Evolutionary conservation across 768 basidiomycete species (phyloP).

Genomic region (Lactifluus hygrophoroides): DNA sequence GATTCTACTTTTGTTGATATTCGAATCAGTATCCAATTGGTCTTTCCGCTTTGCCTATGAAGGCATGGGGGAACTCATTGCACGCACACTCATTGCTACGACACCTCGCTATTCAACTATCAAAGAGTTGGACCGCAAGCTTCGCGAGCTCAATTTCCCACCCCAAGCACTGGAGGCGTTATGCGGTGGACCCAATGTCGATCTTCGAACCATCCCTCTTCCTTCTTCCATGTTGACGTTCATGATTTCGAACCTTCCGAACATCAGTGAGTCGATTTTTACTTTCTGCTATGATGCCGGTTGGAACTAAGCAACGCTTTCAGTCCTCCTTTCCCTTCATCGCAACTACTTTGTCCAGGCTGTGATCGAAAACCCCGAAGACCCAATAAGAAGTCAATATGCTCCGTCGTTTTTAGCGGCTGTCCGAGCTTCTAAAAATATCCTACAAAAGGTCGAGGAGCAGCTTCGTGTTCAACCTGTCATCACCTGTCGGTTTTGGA

Average conservation of each 20-base stretch:
- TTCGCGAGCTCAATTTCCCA: conserved; percentile 53
- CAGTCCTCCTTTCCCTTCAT: conserved; percentile 49
- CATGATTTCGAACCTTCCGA: conserved; percentile 30
- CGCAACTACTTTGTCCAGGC: conserved; percentile 51
- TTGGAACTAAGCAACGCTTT: background rate
- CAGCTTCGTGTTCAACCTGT: conserved; percentile 38
- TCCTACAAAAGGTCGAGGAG: conserved; percentile 34
- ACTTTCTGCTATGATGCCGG: conserved; percentile 33
- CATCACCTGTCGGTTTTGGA: conserved; percentile 46
- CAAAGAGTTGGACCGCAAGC: conserved; percentile 43
- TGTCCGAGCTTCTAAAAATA: conserved; percentile 41
- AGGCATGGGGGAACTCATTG: conserved; percentile 54
- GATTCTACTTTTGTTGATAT: background rate
- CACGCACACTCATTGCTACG: conserved; percentile 54
- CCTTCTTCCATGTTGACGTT: conserved; percentile 33
- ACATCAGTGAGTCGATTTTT: conserved; percentile 27
- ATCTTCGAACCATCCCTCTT: conserved; percentile 21
- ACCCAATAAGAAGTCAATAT: conserved; percentile 42
- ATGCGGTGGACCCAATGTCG: conserved; percentile 24
- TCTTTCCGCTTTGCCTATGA: conserved; percentile 56
- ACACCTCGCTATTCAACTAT: conserved; percentile 47
- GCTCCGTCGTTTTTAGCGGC: conserved; percentile 43
- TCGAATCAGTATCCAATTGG: conserved; percentile 48
- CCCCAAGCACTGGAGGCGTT: conserved; percentile 36
- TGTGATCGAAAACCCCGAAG: conserved; percentile 37